Evolutionary conservation across 2,329 filamentous ascomycete genomes (phyloP).

Genomic region (Neurospora sp.): DNA sequence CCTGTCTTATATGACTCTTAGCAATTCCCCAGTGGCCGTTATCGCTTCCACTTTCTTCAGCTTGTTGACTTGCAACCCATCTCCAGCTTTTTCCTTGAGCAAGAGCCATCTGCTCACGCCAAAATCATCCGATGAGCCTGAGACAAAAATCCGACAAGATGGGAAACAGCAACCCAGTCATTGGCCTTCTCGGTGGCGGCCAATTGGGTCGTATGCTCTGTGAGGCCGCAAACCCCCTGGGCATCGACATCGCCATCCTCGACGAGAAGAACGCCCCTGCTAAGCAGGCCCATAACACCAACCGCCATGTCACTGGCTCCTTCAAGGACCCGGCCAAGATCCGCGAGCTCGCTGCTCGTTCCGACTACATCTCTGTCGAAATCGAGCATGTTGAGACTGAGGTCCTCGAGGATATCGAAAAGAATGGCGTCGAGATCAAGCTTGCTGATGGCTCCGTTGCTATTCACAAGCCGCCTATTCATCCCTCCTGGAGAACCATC

Average conservation of each 20-base stretch:
- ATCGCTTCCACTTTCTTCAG: background rate
- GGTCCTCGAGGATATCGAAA: slow-evolving; percentile 73
- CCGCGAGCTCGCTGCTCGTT: slow-evolving; percentile 62
- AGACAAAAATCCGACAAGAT: slow-evolving; percentile 7
- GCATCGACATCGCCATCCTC: slow-evolving; percentile 68
- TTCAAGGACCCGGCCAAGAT: slow-evolving; percentile 80
- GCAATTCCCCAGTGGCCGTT: background rate
- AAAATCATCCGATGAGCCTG: background rate
- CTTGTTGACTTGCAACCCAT: background rate
- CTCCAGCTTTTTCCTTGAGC: background rate
- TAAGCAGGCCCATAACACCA: slow-evolving; percentile 73
- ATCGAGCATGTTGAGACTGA: slow-evolving; percentile 94
- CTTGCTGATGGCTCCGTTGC: slow-evolving; percentile 25
- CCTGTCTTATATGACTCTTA: background rate
- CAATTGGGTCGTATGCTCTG: slow-evolving; percentile 90
- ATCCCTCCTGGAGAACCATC: slow-evolving; percentile 80
- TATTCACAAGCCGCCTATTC: slow-evolving; percentile 36
- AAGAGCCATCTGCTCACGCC: background rate
- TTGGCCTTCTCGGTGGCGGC: slow-evolving; percentile 50
- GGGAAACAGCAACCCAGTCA: slow-evolving; percentile 25
- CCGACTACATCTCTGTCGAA: slow-evolving; percentile 81
- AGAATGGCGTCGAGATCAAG: slow-evolving; percentile 47
- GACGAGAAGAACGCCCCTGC: slow-evolving; percentile 70
- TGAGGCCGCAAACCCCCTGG: slow-evolving; percentile 68
- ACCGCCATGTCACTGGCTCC: slow-evolving; percentile 69